These are phyloP conservation scores for Kalanchoe fedtschenkoi DNA, from an alignment of 164 flowering plant genomes.

Conservation along the genomic window DNA sequence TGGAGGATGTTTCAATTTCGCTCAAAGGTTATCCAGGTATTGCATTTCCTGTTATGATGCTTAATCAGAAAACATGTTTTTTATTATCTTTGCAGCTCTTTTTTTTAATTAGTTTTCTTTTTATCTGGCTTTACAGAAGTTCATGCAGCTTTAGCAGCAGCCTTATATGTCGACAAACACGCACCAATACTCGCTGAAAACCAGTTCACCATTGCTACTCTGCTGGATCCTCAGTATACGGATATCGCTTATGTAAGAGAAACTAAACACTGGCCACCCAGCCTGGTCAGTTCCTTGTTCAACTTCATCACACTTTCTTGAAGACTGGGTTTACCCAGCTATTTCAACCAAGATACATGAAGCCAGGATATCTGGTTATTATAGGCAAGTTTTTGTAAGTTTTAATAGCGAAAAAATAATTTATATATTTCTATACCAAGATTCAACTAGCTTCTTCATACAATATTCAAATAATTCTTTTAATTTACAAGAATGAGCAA, in stretches of 20 bases:
- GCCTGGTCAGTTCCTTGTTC: constrained; percentile 50
- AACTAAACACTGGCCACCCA: constrained; percentile 75
- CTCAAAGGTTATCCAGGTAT: constrained; percentile 63
- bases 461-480: not conserved
- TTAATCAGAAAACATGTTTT: too few species aligned
- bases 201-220: constrained; percentile 60
- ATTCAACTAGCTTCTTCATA: not conserved
- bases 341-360: not conserved
- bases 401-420: too few species aligned
- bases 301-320: constrained; percentile 56
- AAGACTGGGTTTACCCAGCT: not conserved
- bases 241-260: constrained; percentile 55
- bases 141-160: constrained; percentile 73
- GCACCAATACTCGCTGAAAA: constrained; percentile 57
- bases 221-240: constrained; percentile 60
- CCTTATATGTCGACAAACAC: constrained; percentile 49
- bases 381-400: constrained; percentile 1
- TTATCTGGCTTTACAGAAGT: constrained; percentile 35
- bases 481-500: not conserved
- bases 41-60: not conserved
- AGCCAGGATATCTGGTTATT: not conserved
- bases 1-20: constrained; percentile 70
- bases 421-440: not conserved
- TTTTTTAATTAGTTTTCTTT: not conserved
- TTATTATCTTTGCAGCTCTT: too few species aligned